These are phyloP conservation scores for Fusarium fujikuroi DNA, from an alignment of 2,329 filamentous ascomycete genomes.

Conservation along the genomic window DNA sequence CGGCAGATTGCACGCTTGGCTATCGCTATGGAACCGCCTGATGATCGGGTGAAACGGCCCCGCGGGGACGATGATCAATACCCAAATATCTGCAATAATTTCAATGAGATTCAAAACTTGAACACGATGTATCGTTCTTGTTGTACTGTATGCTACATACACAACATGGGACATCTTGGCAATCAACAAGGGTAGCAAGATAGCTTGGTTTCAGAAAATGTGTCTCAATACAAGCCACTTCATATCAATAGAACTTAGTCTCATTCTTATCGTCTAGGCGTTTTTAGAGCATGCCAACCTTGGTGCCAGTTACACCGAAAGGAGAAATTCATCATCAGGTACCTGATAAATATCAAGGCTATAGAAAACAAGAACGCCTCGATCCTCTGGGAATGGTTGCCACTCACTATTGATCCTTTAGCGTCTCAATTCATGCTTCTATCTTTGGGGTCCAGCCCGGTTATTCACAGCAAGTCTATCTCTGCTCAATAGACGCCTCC, in stretches of 20 bases:
- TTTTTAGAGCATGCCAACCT: constrained; percentile 3
- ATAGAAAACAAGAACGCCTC: constrained; percentile 8
- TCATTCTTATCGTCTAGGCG: neutral
- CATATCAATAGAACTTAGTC: constrained; percentile 2
- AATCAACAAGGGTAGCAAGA: neutral
- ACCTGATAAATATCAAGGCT: constrained; percentile 4
- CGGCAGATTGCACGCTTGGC: constrained; percentile 5
- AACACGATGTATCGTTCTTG: neutral
- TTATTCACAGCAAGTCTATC: constrained; percentile 4
- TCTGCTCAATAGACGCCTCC: constrained; percentile 31
- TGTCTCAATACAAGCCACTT: constrained; percentile 16
- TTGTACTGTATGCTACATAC: neutral
- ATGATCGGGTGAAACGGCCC: neutral
- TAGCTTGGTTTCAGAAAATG: neutral
- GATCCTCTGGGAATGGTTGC: constrained; percentile 1
- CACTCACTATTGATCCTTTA: constrained; percentile 14
- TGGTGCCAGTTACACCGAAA: neutral
- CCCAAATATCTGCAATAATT: neutral
- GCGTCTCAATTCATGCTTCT: constrained; percentile 10
- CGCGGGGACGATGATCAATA: neutral
- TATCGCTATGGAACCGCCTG: neutral
- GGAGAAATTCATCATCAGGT: neutral
- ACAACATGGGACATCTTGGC: neutral
- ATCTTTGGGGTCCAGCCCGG: constrained; percentile 30
- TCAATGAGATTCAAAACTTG: neutral